A percentile compares a stretch with the other conserved stretches of the same genome.
These are phyloP conservation scores for Ogataea hybrid DNA, from an alignment of 1,139 yeast genomes.

Conservation along the genomic window DNA sequence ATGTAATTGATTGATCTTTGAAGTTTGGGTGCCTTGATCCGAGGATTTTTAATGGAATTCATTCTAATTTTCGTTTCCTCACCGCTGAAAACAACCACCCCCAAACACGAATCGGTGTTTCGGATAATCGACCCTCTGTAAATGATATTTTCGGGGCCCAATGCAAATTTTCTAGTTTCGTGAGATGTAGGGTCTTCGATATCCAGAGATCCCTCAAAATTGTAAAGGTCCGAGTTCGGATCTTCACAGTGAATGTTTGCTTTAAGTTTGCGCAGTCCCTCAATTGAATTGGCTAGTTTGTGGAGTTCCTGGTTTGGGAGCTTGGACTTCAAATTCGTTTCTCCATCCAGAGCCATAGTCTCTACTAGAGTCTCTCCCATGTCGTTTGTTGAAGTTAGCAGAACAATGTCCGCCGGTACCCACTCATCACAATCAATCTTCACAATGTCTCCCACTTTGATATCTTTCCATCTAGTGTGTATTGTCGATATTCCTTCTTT, in stretches of 20 bases:
- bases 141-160: conserved; percentile 76
- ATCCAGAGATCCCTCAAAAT: conserved; percentile 75
- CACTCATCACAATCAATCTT: conserved; percentile 77
- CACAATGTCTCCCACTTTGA: conserved; percentile 83
- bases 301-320: conserved; percentile 64
- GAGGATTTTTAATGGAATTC: conserved; percentile 88
- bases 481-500: conserved; percentile 18
- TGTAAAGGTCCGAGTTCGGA: conserved; percentile 87
- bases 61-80: conserved; percentile 94
- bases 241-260: conserved; percentile 73
- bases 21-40: conserved; percentile 90
- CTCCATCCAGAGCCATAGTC: conserved; percentile 98
- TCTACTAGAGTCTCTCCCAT: conserved; percentile 81
- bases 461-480: conserved; percentile 63
- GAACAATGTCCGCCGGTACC: conserved; percentile 86
- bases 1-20: conserved; percentile 81
- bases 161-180: conserved; percentile 45
- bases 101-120: conserved; percentile 71
- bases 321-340: conserved; percentile 81
- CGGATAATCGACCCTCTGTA: conserved; percentile 89
- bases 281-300: conserved; percentile 46
- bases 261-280: conserved; percentile 48
- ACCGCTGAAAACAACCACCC: conserved; percentile 88
- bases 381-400: conserved; percentile 64
- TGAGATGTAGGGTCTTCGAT: conserved; percentile 28